phyloP scores from a whole-genome alignment of 2,329 filamentous ascomycete genomes.

The Boeremia exigua region DNA sequence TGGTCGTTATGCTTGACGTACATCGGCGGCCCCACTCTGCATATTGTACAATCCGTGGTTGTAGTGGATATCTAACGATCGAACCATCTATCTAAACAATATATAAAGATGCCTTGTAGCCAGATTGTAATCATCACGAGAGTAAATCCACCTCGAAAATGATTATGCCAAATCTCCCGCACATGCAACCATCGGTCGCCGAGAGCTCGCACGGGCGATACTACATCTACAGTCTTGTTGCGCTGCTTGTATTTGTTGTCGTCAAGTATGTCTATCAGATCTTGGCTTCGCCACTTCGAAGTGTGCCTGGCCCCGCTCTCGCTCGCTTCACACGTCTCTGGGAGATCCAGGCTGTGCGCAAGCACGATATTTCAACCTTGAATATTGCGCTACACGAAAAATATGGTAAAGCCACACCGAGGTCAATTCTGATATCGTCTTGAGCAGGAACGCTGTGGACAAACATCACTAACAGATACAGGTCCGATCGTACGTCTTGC shows the following conservation, averaged over 20 bases:
- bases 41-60: too few species aligned
- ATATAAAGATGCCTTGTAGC: too few species aligned
- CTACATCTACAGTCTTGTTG: not conserved
- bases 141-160: too few species aligned
- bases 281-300: conserved; percentile 39
- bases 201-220: not conserved
- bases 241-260: not conserved
- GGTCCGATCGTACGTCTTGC: conserved; percentile 21
- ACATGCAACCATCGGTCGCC: not conserved
- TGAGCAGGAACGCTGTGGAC: not conserved
- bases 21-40: too few species aligned
- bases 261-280: not conserved
- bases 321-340: conserved; percentile 55
- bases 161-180: too few species aligned
- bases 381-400: conserved; percentile 49
- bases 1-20: too few species aligned
- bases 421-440: not conserved
- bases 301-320: conserved; percentile 54
- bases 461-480: not conserved
- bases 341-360: conserved; percentile 49
- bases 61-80: too few species aligned
- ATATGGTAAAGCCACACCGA: conserved; percentile 44
- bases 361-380: conserved; percentile 48
- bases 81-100: too few species aligned
- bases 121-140: too few species aligned